Base-by-base conservation (phyloP, 371 early-diverging fungal genomes). In the Neoconidiobolus thromboides region DNA sequence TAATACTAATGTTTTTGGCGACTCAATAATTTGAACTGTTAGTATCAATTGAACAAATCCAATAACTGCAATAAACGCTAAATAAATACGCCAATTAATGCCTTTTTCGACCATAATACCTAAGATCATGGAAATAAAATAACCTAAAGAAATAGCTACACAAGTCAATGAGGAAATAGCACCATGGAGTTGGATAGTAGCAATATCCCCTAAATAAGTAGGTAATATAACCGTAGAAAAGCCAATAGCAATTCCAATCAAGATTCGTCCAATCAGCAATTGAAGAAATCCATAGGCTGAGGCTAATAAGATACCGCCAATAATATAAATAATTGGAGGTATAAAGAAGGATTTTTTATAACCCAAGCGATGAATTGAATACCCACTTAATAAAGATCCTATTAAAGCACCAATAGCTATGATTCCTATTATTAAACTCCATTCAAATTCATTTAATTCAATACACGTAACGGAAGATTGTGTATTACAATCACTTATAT, bases 161-260 rank as follows among this genome's bases (percentile, higher is more conserved):
- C 49, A 12, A 49, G 37, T 86, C 80, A 60, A 86, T 69, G 36
- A 86, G 77, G 60, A 66, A 44, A 85, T 69, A 12, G 76, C 71
- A 40, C 89, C 93, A 63, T 89, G 77, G 14, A 70, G 69, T 12
- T 74, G 68, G 0, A 77, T 71, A 0, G 90, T 85, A 2, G 89
- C 68, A 47, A 91, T 77, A 64, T 90, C 87, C 7, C 81, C 77
- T 43, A 92, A 75, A 62, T 91, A 93, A 38, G 80, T 76, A 2
- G 88, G 79, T 2, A 88, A 81, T 7, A 79, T 81, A 43, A 79
- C 83, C 46, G 88, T 83, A 57, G 82, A 79, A 5, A 85, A 72
- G 10, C 93, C 94, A 44, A 82, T 76, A 2, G 80, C 91, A 51
- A 87, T 66, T 55, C 96, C 96, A 49, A 81, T 73, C 44, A 89